A percentile compares a stretch with the other conserved stretches of the same genome.
Conservation (phyloP, 139 green algal genomes). For the Eudorina sp. region DNA sequence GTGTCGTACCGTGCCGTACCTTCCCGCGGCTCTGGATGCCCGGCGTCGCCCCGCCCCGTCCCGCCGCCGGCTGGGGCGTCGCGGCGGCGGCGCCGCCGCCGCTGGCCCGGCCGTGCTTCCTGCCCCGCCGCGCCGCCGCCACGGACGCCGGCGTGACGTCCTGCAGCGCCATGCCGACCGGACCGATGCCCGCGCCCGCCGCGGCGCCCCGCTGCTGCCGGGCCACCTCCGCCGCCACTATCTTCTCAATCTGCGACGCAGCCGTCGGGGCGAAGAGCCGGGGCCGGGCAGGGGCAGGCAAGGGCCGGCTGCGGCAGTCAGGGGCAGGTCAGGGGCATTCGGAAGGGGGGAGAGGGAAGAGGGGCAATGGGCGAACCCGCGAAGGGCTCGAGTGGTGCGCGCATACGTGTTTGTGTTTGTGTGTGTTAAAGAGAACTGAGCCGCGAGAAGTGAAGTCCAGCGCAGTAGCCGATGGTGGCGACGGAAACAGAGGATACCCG, state of each 20-base stretch:
- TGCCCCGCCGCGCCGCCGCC: conserved; percentile 25
- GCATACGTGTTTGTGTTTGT: too few relatives aligned
- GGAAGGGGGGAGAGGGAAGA: not conserved
- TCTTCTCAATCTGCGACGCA: conserved; percentile 12
- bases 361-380: not conserved
- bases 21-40: not conserved
- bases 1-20: not conserved
- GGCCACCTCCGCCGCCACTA: conserved; percentile 44
- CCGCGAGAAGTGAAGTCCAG: too few relatives aligned
- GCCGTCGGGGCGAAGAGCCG: not conserved
- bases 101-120: not conserved
- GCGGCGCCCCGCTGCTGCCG: conserved; percentile 44
- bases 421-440: too few relatives aligned
- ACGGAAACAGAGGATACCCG: too few relatives aligned
- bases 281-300: too few relatives aligned
- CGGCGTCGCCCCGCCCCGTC: not conserved
- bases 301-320: too few relatives aligned
- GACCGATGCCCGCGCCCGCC: conserved; percentile 6
- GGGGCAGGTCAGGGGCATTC: not conserved
- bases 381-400: too few relatives aligned
- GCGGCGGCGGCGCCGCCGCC: not conserved
- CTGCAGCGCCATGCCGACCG: conserved; percentile 23
- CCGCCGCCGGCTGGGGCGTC: not conserved
- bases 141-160: conserved; percentile 31
- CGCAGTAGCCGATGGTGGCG: too few relatives aligned